Percentiles rank a stretch among this genome's conserved stretches.
Evolutionary conservation across 345 rosid genomes (phyloP).

Genomic region (Acer campestre): DNA sequence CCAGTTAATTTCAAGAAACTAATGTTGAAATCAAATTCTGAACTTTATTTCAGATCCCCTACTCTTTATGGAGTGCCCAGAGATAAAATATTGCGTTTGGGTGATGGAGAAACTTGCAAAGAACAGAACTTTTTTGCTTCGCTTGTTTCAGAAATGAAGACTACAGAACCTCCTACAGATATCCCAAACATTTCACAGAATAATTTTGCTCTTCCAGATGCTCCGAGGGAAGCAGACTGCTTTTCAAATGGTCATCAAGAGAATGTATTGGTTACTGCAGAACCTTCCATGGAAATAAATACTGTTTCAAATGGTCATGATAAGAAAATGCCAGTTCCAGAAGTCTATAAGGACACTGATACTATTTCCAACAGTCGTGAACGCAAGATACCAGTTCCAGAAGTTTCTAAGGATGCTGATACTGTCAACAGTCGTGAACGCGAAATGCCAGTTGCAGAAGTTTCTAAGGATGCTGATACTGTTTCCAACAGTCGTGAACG

Average conservation of each 20-base stretch:
- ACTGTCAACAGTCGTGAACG: neutral
- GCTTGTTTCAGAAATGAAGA: constrained; percentile 44
- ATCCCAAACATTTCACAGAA: constrained; percentile 32
- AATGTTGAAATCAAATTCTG: neutral
- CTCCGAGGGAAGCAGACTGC: constrained; percentile 26
- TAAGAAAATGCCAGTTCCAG: constrained; percentile 32
- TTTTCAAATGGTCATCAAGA: constrained; percentile 12
- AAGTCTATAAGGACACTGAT: neutral
- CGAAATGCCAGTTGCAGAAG: constrained; percentile 23
- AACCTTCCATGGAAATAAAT: constrained; percentile 24
- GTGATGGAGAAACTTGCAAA: constrained; percentile 60
- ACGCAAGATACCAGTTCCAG: constrained; percentile 33
- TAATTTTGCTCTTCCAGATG: constrained; percentile 42
- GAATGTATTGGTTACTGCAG: constrained; percentile 21
- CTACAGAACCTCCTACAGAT: constrained; percentile 46
- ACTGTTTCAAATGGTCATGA: constrained; percentile 24
- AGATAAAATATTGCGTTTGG: constrained; percentile 55
- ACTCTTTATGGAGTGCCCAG: constrained; percentile 85
- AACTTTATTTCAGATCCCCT: constrained; percentile 60
- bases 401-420: neutral
- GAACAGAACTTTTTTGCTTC: constrained; percentile 59
- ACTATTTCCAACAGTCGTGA: neutral
- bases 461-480: neutral
- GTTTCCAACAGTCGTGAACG: neutral
- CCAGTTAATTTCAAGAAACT: neutral